Evolutionary conservation across 805 yeast species (phyloP).

Genomic region (Teunomyces panamensis): DNA sequence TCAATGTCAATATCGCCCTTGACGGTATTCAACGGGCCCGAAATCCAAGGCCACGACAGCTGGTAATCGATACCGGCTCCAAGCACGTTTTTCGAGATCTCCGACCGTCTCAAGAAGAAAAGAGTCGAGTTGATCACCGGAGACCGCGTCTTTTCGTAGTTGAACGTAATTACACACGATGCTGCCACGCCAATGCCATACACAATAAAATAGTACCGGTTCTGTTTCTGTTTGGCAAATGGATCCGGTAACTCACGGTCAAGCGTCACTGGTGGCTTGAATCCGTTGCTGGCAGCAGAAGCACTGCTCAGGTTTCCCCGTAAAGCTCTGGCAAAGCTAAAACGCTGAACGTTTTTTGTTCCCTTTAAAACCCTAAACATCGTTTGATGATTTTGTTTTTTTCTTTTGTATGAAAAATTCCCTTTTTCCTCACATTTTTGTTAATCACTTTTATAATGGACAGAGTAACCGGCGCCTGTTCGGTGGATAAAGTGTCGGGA

Average conservation of each 20-base stretch:
- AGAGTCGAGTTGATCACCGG: constrained; percentile 86
- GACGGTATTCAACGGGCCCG: constrained; percentile 81
- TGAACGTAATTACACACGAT: constrained; percentile 63
- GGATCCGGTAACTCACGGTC: constrained; percentile 86
- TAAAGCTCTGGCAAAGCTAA: neutral
- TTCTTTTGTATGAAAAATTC: neutral
- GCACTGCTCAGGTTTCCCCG: neutral
- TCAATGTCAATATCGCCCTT: constrained; percentile 73
- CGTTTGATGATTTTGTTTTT: neutral
- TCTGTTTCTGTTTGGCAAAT: constrained; percentile 48
- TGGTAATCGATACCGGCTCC: constrained; percentile 78
- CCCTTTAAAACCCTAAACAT: neutral
- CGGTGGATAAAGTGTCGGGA: constrained; percentile 39
- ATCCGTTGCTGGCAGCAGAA: neutral
- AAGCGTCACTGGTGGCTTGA: constrained; percentile 44
- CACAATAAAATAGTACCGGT: constrained; percentile 50
- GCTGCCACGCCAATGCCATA: constrained; percentile 38
- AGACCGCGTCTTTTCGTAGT: constrained; percentile 88
- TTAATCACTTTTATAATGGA: constrained; percentile 9
- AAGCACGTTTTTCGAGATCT: constrained; percentile 54
- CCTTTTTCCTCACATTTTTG: neutral
- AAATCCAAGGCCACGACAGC: constrained; percentile 83
- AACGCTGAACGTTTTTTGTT: no score
- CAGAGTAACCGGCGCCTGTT: constrained; percentile 40
- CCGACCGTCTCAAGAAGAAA: constrained; percentile 78